A percentile compares a stretch with the other conserved stretches of the same genome.
Conservation (phyloP, 495 filamentous ascomycete species). For the Penicillium egyptiacum region DNA sequence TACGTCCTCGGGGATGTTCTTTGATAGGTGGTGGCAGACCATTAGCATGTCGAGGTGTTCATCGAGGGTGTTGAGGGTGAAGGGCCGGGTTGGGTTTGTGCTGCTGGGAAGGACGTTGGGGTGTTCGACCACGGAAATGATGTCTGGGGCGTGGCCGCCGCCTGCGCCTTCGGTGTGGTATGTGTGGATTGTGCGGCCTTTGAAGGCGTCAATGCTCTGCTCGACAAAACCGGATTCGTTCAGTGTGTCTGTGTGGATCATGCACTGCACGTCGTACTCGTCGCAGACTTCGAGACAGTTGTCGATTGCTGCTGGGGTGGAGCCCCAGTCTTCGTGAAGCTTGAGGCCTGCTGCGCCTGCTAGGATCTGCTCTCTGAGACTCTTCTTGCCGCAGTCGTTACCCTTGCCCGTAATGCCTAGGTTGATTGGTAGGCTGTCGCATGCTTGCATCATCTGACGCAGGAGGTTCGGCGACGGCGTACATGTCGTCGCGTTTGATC, state of each 20-base stretch:
- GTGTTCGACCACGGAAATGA: conserved; percentile 91
- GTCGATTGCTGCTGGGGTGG: conserved; percentile 90
- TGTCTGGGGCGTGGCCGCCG: conserved; percentile 94
- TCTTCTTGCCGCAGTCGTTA: conserved; percentile 74
- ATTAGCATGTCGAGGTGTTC: conserved; percentile 99
- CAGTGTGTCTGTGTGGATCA: conserved; percentile 97
- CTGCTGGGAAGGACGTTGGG: conserved; percentile 88
- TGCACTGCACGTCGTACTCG: conserved; percentile 85
- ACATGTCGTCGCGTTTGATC: conserved; percentile 92
- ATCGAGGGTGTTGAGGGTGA: conserved; percentile 89
- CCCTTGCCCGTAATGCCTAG: conserved; percentile 95
- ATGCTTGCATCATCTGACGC: conserved; percentile 90
- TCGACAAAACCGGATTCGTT: conserved; percentile 98
- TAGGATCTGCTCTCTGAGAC: conserved; percentile 75
- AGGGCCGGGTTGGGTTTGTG: conserved; percentile 93
- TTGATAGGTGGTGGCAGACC: conserved; percentile 94
- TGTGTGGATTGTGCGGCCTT: conserved; percentile 89
- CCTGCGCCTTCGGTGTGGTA: conserved; percentile 98
- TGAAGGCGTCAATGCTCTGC: conserved; percentile 84
- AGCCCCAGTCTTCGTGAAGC: conserved; percentile 97
- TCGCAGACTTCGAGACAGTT: conserved; percentile 86
- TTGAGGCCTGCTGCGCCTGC: conserved; percentile 92
- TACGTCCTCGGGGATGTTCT: conserved; percentile 92
- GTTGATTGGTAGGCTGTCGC: conserved; percentile 85
- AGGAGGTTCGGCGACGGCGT: conserved; percentile 84